These are phyloP conservation scores for Trichosanthes cucumerina DNA, from an alignment of 306 rosid genomes.

Conservation along the genomic window DNA sequence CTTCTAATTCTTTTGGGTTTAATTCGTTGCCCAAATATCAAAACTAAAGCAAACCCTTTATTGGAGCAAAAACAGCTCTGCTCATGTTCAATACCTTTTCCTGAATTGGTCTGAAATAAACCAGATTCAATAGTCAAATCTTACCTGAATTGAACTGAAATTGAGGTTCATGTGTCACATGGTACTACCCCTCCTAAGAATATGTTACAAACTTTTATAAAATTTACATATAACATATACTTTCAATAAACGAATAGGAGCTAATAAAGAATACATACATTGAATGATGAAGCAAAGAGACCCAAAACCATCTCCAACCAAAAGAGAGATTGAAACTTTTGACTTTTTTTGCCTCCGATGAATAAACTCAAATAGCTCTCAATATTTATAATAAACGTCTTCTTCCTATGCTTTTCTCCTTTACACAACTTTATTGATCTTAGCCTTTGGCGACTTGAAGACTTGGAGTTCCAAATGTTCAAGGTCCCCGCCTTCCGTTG, in stretches of 20 bases:
- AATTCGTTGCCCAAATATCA: neutral
- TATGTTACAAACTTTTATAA: neutral
- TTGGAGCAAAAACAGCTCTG: neutral
- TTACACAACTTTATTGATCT: neutral
- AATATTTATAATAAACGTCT: too few species aligned
- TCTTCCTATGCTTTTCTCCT: neutral
- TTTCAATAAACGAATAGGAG: neutral
- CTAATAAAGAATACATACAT: neutral
- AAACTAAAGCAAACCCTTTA: neutral
- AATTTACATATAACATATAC: neutral
- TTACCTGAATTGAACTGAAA: neutral
- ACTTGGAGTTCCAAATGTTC: neutral
- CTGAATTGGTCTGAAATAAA: neutral
- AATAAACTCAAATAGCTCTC: neutral
- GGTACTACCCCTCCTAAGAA: neutral
- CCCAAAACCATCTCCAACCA: neutral
- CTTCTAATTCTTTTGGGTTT: neutral
- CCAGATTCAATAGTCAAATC: neutral
- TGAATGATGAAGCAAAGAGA: neutral
- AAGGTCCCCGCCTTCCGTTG: neutral
- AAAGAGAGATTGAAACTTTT: neutral
- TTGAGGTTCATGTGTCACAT: neutral
- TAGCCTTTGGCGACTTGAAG: neutral
- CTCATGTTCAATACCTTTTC: neutral
- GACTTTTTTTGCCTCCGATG: neutral